phyloP scores from a whole-genome alignment of 345 rosid genomes.

The Linum tenue region DNA sequence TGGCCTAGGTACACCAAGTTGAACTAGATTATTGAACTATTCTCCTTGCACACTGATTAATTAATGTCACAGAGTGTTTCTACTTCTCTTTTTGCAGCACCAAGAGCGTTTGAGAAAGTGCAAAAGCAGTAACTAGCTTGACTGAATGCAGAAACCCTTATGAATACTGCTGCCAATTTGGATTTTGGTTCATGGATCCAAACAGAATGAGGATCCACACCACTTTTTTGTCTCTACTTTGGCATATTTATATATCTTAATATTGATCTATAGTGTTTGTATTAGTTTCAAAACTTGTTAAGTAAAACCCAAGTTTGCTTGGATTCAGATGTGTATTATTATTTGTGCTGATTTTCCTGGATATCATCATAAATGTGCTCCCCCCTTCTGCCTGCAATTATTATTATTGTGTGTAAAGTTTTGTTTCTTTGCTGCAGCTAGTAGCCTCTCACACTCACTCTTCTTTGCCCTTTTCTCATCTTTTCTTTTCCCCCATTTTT shows the following conservation, averaged over 20 bases:
- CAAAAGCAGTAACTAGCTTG: conserved; percentile 31
- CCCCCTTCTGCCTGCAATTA: background rate
- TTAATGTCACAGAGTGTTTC: conserved; percentile 7
- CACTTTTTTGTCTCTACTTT: background rate
- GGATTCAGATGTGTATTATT: background rate
- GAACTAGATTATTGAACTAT: background rate
- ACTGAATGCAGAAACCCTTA: conserved; percentile 7
- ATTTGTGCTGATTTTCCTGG: conserved; percentile 5
- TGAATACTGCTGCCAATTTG: too few relatives aligned
- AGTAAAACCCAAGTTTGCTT: too few relatives aligned
- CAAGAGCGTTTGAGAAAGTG: conserved; percentile 61
- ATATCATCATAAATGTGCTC: conserved; percentile 4
- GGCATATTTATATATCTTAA: conserved; percentile 5
- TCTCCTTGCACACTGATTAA: background rate
- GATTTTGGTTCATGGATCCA: background rate
- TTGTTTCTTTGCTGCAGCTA: conserved; percentile 7
- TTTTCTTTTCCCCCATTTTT: too few relatives aligned
- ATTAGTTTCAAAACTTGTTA: too few relatives aligned
- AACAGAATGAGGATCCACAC: background rate
- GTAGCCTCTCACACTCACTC: too few relatives aligned
- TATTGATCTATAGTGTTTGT: background rate
- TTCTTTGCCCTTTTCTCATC: too few relatives aligned
- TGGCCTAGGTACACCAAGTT: conserved; percentile 12
- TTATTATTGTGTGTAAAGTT: conserved; percentile 7
- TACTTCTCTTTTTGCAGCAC: conserved; percentile 35